These are phyloP conservation scores for Penicillium corylophilum DNA, from an alignment of 2,329 filamentous ascomycete species.

Conservation along the genomic window DNA sequence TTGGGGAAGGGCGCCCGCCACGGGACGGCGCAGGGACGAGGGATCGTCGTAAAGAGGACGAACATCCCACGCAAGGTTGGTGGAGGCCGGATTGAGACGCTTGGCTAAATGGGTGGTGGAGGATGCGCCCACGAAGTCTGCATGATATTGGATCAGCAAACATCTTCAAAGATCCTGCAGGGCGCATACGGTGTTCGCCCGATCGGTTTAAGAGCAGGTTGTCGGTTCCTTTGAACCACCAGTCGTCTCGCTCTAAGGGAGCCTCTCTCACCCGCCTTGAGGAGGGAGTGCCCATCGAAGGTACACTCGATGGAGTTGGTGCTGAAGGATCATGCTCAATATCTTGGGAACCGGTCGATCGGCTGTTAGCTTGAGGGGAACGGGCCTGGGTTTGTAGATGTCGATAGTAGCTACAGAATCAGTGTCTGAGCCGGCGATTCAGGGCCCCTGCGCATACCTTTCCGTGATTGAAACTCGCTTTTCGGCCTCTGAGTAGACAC, in stretches of 20 bases:
- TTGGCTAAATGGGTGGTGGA: slow-evolving; percentile 38
- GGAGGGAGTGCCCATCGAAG: slow-evolving; percentile 16
- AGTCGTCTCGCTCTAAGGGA: slow-evolving; percentile 35
- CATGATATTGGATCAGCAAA: background rate
- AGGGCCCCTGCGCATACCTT: slow-evolving; percentile 22
- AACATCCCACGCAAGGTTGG: slow-evolving; percentile 38
- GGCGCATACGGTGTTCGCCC: slow-evolving; percentile 34
- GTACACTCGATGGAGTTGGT: slow-evolving; percentile 9
- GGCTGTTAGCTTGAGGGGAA: slow-evolving; percentile 16
- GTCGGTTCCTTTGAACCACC: slow-evolving; percentile 41
- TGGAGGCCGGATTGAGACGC: slow-evolving; percentile 34
- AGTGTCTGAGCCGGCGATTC: background rate
- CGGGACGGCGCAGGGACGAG: slow-evolving; percentile 29
- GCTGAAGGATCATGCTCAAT: slow-evolving; percentile 3
- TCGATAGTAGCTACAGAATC: slow-evolving; percentile 25
- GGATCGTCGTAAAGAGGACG: slow-evolving; percentile 37
- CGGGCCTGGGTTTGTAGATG: slow-evolving; percentile 35
- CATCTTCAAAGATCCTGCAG: background rate
- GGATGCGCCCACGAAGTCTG: slow-evolving; percentile 36
- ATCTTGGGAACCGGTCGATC: background rate
- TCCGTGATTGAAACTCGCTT: slow-evolving; percentile 38
- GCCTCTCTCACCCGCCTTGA: slow-evolving; percentile 18
- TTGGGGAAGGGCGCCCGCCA: slow-evolving; percentile 32
- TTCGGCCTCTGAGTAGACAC: slow-evolving; percentile 39
- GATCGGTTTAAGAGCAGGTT: slow-evolving; percentile 37